Base-by-base conservation (phyloP, 345 rosid genomes). In the Pistacia atlantica region DNA sequence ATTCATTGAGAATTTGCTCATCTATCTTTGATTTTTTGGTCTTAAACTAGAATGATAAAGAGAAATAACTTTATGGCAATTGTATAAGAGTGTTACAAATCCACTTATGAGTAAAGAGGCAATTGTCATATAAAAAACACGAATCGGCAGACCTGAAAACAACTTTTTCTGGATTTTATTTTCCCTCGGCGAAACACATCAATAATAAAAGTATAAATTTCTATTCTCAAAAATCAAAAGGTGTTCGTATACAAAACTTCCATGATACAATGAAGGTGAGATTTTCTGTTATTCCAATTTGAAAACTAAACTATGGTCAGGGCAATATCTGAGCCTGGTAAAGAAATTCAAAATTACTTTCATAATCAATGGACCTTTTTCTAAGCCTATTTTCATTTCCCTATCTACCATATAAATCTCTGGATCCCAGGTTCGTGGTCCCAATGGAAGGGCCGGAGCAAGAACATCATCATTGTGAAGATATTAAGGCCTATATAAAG, bases 361-460 rank as follows among this genome's bases (percentile, higher is more conserved):
- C 20, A 42, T 16, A 10, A 72, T 11, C 16, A 14, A 4, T 11
- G 1, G 35, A 2, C 51, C 54, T 71, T 22, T 56, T 56, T 22
- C 3, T 65, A 17, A 17, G 42, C 55, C 28, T 61, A n/a, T 61
- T 14, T 69, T 31, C 69, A 58, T 79, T 54, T 69, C 25, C 8
- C 65, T 71, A 79, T 62, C 86, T 92, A 96, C 99, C 99, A 96
- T 73, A 92, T 92, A 81, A 96, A 96, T 84, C 99, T 90, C 78
- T 96, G 98, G 80, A 84, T 65, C 66, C 98, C 95, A 17, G 91
- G 87, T 28, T 96, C 99, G 70, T 90, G 95, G 83, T 83, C 83
- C 99, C 99, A 93, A 64, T 79, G 79, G 71, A 96, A 96, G 1
- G 97, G 93, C 65, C 83, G 83, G 67, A 86, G 88, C 89, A 96